phyloP scores from a whole-genome alignment of 371 early-diverging fungal genomes.

The Mortierella polycephala region DNA sequence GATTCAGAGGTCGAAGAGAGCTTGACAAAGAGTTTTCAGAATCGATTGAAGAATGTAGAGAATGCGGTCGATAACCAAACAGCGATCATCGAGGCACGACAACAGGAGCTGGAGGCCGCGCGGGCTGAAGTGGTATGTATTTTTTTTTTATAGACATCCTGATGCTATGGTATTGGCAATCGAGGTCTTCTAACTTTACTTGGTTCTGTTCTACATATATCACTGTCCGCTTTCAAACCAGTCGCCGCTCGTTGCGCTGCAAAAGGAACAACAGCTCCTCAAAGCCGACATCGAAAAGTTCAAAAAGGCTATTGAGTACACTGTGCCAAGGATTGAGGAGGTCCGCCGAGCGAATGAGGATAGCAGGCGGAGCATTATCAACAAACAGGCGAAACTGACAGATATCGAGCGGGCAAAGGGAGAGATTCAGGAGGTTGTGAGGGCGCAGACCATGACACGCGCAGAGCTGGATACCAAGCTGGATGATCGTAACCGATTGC shows the following conservation, averaged over 20 bases:
- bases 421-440: conserved; percentile 39
- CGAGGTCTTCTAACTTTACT: no score
- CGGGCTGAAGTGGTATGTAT: conserved; percentile 63
- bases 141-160: conserved; percentile 2
- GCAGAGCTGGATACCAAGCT: conserved; percentile 41
- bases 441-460: conserved; percentile 36
- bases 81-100: conserved; percentile 8
- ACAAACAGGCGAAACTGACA: conserved; percentile 19
- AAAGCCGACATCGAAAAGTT: conserved; percentile 46
- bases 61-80: conserved; percentile 28
- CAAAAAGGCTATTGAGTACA: conserved; percentile 34
- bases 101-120: conserved; percentile 25
- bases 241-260: conserved; percentile 67
- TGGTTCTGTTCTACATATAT: background rate
- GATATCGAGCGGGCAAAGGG: conserved; percentile 32
- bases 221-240: conserved; percentile 28
- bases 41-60: conserved; percentile 31
- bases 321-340: conserved; percentile 34
- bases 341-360: conserved; percentile 33
- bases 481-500: conserved; percentile 33
- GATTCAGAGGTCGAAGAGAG: conserved; percentile 38
- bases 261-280: conserved; percentile 60
- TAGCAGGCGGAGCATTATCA: conserved; percentile 4
- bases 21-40: conserved; percentile 37
- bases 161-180: no score